Evolutionary conservation across 2,329 filamentous ascomycete genomes (phyloP).

Genomic region (Aspergillus sp.): DNA sequence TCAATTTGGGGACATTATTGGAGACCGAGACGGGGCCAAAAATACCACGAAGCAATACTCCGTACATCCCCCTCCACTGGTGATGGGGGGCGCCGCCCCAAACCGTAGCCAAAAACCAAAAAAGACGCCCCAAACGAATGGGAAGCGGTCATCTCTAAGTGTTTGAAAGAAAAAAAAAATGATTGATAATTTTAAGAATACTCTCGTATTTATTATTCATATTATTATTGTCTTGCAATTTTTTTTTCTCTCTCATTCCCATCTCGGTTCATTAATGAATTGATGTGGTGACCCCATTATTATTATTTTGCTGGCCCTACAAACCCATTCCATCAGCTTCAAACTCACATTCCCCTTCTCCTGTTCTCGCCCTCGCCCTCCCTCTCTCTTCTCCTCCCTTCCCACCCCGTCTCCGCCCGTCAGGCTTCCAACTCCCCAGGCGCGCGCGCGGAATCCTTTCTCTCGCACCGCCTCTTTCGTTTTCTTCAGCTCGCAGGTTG

Average conservation of each 20-base stretch:
- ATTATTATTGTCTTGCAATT: neutral
- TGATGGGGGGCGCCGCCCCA: neutral
- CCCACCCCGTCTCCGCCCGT: neutral
- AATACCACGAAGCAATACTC: neutral
- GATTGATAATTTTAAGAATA: neutral
- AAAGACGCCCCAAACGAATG: neutral
- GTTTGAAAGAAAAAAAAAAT: conserved; percentile 1
- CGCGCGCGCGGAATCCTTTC: no score
- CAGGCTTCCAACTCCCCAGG: no score
- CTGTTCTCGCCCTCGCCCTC: no score
- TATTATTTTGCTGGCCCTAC: conserved; percentile 3
- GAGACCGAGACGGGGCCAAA: neutral
- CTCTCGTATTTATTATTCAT: neutral
- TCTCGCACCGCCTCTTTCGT: no score
- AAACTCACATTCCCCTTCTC: neutral
- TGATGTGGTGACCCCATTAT: neutral
- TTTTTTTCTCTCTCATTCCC: conserved; percentile 1
- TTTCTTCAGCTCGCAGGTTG: conserved; percentile 17
- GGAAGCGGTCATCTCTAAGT: no score
- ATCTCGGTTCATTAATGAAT: neutral
- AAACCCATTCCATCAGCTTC: conserved; percentile 9
- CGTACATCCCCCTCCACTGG: neutral
- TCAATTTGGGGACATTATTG: no score
- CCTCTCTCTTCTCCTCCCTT: conserved; percentile 1
- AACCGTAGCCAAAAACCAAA: neutral